phyloP scores from a whole-genome alignment of 441 rosid species.

The Adansonia grandidieri region DNA sequence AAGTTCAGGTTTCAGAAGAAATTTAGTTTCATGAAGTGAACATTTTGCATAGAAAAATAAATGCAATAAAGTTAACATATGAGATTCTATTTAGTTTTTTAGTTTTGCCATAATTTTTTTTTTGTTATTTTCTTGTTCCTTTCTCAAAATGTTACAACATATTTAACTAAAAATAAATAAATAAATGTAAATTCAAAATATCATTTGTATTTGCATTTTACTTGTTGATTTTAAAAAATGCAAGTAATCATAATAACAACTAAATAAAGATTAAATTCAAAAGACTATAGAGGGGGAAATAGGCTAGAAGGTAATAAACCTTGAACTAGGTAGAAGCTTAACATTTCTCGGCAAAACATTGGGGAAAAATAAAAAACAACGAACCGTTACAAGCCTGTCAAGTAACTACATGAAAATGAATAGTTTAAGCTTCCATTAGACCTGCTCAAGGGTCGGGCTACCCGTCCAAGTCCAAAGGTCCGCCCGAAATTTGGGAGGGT shows the following conservation, averaged over 20 bases:
- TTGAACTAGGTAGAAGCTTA: neutral
- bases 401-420: conserved; percentile 47
- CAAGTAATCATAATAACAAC: neutral
- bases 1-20: neutral
- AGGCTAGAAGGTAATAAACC: neutral
- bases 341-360: neutral
- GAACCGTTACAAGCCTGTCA: conserved; percentile 72
- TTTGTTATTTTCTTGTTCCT: neutral
- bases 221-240: neutral
- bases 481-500: no score
- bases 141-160: neutral
- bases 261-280: neutral
- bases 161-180: neutral
- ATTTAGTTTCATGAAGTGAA: neutral
- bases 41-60: neutral
- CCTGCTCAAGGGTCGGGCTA: no score
- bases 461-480: no score
- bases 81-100: neutral
- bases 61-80: neutral
- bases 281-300: neutral
- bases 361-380: neutral
- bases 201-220: neutral
- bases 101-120: neutral
- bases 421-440: conserved; percentile 24
- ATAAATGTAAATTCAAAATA: neutral